Evolutionary conservation across 345 rosid genomes (phyloP), one percentile per base, ranked within the genome.

Genomic region (Diplotaxis tenuifolia): DNA sequence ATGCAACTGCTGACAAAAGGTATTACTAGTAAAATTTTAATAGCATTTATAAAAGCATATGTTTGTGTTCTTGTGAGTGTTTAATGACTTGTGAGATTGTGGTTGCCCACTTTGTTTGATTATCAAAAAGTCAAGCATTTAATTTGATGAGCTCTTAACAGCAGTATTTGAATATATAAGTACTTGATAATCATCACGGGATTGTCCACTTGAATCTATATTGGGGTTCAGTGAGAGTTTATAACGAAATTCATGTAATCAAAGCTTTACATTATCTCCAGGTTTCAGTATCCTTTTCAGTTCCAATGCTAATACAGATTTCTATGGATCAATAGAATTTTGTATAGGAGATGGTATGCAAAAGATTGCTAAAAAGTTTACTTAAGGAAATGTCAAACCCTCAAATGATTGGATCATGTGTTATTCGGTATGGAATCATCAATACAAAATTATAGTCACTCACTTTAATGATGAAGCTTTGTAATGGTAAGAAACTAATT

Each of bases 321-420:
- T 42, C n/a, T 18, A 7, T 27, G 32, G 25, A 25, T 38, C 54
- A 23, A 36, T 68, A 21, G 18, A 47, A 6, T 20, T 22, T 23
- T 19, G 4, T 7, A 56, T 15, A 69, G 42, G 12, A n/a, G 20
- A 27, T 42, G 5, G 34, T 21, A 62, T 6, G 23, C 12, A 15
- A 55, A 42, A 19, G 16, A 62, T 14, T 9, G 18, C 32, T 27
- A 7, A 52, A 29, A 58, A 12, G 5, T 67, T 32, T 49, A 61
- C 3, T 27, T 4, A 1, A 32, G 71, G 21, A 70, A 70, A 76
- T 57, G 75, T 57, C 79, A 76, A 76, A 55, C 71, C 54, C 4
- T 8, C 22, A 20, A 70, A 70, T 76, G 75, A 76, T 76, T 56
- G 42, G 71, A 69, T 32, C 75, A 76, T 62, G 75, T 70, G 59